Percentiles rank a stretch among this genome's conserved stretches.
Evolutionary conservation across 768 basidiomycete genomes (phyloP).

Genomic region (Agrocybe chaxingu): DNA sequence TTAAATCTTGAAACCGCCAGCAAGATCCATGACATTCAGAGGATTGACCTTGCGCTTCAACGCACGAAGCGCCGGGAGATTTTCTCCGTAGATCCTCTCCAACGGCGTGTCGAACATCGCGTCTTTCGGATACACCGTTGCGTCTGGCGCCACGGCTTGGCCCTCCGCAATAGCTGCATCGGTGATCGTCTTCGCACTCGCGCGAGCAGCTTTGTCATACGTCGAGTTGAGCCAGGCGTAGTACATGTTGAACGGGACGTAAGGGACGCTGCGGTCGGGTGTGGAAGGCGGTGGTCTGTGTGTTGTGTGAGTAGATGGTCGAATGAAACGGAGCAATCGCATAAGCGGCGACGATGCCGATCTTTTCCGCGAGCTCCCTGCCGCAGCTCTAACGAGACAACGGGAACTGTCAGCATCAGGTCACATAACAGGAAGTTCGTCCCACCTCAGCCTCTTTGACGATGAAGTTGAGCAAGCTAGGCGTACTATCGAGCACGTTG

Average conservation of each 20-base stretch:
- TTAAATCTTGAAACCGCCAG: slow-evolving; percentile 61
- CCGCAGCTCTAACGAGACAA: slow-evolving; percentile 25
- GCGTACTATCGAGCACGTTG: too few relatives aligned
- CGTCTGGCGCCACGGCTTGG: slow-evolving; percentile 29
- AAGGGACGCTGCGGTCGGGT: slow-evolving; percentile 21
- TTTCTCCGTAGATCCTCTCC: slow-evolving; percentile 45
- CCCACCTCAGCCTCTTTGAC: too few relatives aligned
- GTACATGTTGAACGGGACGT: slow-evolving; percentile 25
- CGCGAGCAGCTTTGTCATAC: slow-evolving; percentile 23
- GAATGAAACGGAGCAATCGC: slow-evolving; percentile 44
- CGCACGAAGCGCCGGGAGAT: slow-evolving; percentile 35
- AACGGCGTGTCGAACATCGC: slow-evolving; percentile 50
- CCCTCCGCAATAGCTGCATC: slow-evolving; percentile 29
- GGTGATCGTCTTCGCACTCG: slow-evolving; percentile 32
- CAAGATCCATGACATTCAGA: slow-evolving; percentile 55
- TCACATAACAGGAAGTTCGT: too few relatives aligned
- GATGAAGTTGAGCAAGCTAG: too few relatives aligned
- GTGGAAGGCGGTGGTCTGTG: slow-evolving; percentile 42
- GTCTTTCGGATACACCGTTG: slow-evolving; percentile 42
- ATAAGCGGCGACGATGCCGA: slow-evolving; percentile 28
- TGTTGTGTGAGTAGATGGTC: slow-evolving; percentile 32
- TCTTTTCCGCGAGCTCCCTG: slow-evolving; percentile 15
- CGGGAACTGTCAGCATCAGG: too few relatives aligned
- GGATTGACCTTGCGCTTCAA: slow-evolving; percentile 52
- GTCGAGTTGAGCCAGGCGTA: slow-evolving; percentile 17